These are phyloP conservation scores for Brassica nigra DNA, from an alignment of 345 rosid species.

Conservation along the genomic window DNA sequence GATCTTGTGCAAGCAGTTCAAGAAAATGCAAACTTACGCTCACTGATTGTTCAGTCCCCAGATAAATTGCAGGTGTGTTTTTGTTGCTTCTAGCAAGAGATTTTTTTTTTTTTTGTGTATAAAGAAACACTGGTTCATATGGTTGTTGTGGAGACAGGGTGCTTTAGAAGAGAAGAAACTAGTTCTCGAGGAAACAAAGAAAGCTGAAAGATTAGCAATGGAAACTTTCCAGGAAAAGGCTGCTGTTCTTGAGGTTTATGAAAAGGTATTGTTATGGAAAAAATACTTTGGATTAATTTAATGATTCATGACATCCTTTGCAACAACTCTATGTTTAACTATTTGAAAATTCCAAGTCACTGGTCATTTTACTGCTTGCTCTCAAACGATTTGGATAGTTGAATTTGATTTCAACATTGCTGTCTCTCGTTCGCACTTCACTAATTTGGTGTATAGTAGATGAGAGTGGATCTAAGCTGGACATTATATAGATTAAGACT, in stretches of 20 bases:
- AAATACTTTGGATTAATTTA: constrained; percentile 2
- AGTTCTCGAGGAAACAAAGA: constrained; percentile 63
- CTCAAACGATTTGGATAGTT: not conserved
- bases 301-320: constrained; percentile 5
- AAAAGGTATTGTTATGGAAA: constrained; percentile 56
- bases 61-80: constrained; percentile 79
- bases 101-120: not conserved
- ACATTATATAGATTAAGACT: not conserved
- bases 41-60: constrained; percentile 91
- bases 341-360: constrained; percentile 7
- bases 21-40: constrained; percentile 77
- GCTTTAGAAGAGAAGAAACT: constrained; percentile 81
- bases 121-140: not conserved
- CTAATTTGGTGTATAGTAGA: constrained; percentile 12
- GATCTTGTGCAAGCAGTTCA: constrained; percentile 78
- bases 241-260: constrained; percentile 63
- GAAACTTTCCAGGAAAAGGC: constrained; percentile 72
- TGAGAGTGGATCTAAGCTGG: constrained; percentile 5
- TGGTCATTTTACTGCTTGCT: not conserved
- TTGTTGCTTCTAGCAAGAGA: not conserved
- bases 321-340: not conserved
- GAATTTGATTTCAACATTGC: not conserved
- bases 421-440: not conserved
- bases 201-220: constrained; percentile 71
- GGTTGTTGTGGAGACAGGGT: constrained; percentile 49